Evolutionary conservation across 768 basidiomycete species (phyloP), one percentile per base, ranked within the genome.

Genomic region (Podaxis sp.): DNA sequence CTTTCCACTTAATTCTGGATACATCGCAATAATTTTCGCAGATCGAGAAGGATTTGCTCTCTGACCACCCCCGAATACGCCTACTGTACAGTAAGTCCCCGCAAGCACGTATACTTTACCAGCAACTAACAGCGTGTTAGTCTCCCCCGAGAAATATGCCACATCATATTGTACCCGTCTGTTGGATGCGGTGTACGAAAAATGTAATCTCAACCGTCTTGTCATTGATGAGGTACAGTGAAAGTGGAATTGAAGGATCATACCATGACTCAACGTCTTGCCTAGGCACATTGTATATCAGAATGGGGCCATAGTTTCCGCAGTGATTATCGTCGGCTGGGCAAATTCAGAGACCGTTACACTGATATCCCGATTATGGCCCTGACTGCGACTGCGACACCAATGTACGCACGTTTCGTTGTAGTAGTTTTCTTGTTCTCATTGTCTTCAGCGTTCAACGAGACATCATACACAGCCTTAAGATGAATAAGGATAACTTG

Each of bases 221-320:
- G 90, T 95, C 12, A 82, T 95, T 2, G 93, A 95, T 60, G 93
- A 95, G 82, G 90, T 89, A 62, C 53, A 8, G 73, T 68, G 24
- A 17, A n/a, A 58, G 58, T 26, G 12, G 8, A 17, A 7, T 51
- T 61, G 11, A 37, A 40, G 53, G n/a, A 56, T 59, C 22, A 20
- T 10, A 56, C 20, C 22, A 20, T 30, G 40, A n/a, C 26, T 44
- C 20, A 51, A 6, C 11, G 8, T 24, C 5, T 15, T 28, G 50
- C 8, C 33, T 33, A 90, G 89, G 92, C 91, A 1, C 91, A 93
- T 71, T 92, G 92, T 66, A 91, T 93, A 66, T 92, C 91, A 20
- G 91, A 93, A 79, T 93, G 91, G 92, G 91, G 90, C 0, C 90
- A 92, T 53, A 87, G 91, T 67, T 93, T 93, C 70, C 85, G 93